Base-by-base conservation (phyloP, 2,329 filamentous ascomycete species). In the Ceratocystis colombiana region DNA sequence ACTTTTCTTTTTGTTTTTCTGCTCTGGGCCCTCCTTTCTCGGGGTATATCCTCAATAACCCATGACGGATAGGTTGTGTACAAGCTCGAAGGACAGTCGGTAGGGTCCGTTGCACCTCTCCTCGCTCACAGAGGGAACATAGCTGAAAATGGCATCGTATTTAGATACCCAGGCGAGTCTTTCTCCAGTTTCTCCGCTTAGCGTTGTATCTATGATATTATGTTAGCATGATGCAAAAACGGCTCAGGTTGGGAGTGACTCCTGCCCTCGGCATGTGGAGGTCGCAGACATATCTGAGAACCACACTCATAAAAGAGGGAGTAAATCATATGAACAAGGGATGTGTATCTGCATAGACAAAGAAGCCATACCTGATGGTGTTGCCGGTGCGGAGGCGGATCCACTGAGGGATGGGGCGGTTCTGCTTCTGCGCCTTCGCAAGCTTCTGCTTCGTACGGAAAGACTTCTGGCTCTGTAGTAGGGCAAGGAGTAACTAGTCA, bases 391-490 rank as follows among this genome's bases (percentile, higher is more conserved):
- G 88, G 77, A 99, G 87, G 79, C 94, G 89, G 79, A 99, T 97
- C 94, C 94, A 99, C 86, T 99, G 94, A 73, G 94, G 94, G 79
- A 99, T 96, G 75, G 94, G 94, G 79, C 94, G 89, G 88, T 99
- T 99, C 86, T 97, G 93, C 88, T 96, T 97, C 86, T 97, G 93
- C 79, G 94, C 94, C 86, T 93, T 96, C 79, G 94, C 94, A 84
- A 99, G 91, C 94, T 99, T 99, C 82, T 95, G 89, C 92, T 99
- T 99, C 82, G 92, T 96, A 80, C 92, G 89, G 91, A 99, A 99
- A 79, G 92, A 90, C 88, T 99, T 99, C 85, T 99, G 91, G 88
- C 88, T 93, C 93, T 97, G 79, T 77, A 65, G 53, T 69, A 45
- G 69, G 45, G 65, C 53, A 33, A 64, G 61, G 61, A 50, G 64